These are phyloP conservation scores for Talaromyces wortmannii DNA, from an alignment of 495 filamentous ascomycete species.

Conservation along the genomic window DNA sequence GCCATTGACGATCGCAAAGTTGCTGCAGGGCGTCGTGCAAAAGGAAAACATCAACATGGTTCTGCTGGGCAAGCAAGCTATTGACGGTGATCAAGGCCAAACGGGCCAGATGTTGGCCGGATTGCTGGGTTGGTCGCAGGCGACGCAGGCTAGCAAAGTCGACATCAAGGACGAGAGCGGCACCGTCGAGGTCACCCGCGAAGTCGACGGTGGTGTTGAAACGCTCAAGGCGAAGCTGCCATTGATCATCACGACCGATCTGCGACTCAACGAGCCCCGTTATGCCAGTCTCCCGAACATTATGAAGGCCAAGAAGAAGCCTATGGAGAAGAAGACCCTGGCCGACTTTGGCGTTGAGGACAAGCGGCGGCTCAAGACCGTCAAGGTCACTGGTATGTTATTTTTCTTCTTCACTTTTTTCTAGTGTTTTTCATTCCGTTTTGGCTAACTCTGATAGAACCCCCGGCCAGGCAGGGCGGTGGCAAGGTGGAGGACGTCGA, in stretches of 20 bases:
- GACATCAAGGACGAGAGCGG: constrained; percentile 53
- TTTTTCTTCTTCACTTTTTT: constrained; percentile 1
- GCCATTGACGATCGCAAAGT: constrained; percentile 84
- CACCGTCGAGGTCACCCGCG: constrained; percentile 67
- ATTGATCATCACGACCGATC: constrained; percentile 88
- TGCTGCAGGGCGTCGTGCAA: constrained; percentile 69
- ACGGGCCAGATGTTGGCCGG: constrained; percentile 98
- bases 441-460: constrained; percentile 52
- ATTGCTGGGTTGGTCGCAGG: constrained; percentile 84
- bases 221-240: constrained; percentile 79
- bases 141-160: constrained; percentile 84
- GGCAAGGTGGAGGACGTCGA: constrained; percentile 97
- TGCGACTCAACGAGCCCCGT: constrained; percentile 89
- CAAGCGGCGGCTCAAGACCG: constrained; percentile 70
- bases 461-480: constrained; percentile 80
- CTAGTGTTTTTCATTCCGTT: no score
- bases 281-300: constrained; percentile 97
- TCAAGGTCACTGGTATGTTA: constrained; percentile 72
- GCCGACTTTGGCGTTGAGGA: constrained; percentile 72
- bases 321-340: constrained; percentile 81
- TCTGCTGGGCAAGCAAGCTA: constrained; percentile 92
- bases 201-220: constrained; percentile 94
- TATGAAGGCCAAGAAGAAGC: constrained; percentile 99
- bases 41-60: constrained; percentile 85
- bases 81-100: constrained; percentile 93